Evolutionary conservation across 192 early-diverging fungal species (phyloP), one percentile per base, ranked within the genome.

Genomic region (Entrophospora sp.): DNA sequence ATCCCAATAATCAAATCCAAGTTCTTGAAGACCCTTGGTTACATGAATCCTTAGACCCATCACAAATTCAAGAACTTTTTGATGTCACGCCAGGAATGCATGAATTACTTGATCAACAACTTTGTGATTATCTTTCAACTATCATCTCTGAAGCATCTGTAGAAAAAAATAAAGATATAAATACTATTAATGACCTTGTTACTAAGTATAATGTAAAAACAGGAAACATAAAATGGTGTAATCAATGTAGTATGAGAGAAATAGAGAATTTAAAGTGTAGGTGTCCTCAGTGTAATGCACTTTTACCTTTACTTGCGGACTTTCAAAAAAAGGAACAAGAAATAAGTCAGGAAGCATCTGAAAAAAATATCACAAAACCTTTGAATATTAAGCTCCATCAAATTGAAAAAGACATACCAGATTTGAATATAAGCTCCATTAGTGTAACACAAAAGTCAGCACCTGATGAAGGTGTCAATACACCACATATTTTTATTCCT

Each of bases 41-140:
- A 61, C n/a, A n/a, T n/a, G n/a, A n/a, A n/a, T n/a, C n/a, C n/a
- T n/a, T n/a, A n/a, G n/a, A n/a, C n/a, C n/a, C n/a, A 61, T 43
- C 42, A 16, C 24, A 22, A 61, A 43, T 24, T 43, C 30, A 61
- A 34, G 56, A 58, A 18, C 36, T 58, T 9, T 58, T 58, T 58
- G 3, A 4, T 58, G 32, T 58, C 32, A 58, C 56, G 4, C 18
- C 56, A 36, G 56, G 56, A 37, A 59, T 59, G 36, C 12, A 28
- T n/a, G n/a, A 59, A 37, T 31, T 37, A 59, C 35, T 59, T 59
- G 12, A 59, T 18, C 1, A 59, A 35, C 34, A 36, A 6, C 59
- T 61, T 61, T 43, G n/a, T 61, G 43, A 61, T 43, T 61, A 61
- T 27, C 59, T 61, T 43, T 27, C 40, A 22, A 42, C n/a, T 61